phyloP scores from a whole-genome alignment of 176 grass and related monocot genomes.

The Hordeum marinum region DNA sequence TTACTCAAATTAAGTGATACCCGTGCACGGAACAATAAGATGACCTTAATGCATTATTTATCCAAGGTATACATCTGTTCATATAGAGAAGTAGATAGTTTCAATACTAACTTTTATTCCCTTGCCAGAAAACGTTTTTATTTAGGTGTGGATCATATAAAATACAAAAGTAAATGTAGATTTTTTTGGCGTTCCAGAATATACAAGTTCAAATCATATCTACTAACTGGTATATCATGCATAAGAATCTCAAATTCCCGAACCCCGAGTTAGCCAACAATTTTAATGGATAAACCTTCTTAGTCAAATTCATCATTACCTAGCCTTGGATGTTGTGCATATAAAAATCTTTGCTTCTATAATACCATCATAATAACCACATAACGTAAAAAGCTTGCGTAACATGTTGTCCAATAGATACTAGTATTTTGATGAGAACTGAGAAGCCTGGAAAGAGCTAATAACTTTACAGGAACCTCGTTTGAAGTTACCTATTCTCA shows the following conservation, averaged over 20 bases:
- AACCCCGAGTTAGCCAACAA: not conserved
- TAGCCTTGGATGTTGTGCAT: not conserved
- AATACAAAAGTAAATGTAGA: conserved; percentile 1
- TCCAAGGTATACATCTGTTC: conserved; percentile 61
- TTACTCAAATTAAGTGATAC: conserved; percentile 96
- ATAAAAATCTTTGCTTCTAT: not conserved
- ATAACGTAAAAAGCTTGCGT: not conserved
- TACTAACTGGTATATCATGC: conserved; percentile 1
- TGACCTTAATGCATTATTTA: conserved; percentile 99
- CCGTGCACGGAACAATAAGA: conserved; percentile 95
- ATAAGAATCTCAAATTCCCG: not conserved
- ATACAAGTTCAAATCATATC: not conserved
- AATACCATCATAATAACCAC: not conserved
- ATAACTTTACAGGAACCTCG: not conserved
- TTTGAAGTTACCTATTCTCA: not conserved
- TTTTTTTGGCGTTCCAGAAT: not conserved
- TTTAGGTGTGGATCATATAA: not conserved
- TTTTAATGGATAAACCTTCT: not conserved
- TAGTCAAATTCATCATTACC: not conserved
- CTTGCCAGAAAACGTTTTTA: not conserved
- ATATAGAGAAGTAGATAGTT: conserved; percentile 12
- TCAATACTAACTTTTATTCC: not conserved
- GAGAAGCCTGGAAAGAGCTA: not conserved
- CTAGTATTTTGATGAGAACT: conserved; percentile 1
- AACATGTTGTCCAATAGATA: not conserved